These are phyloP conservation scores for Hypomontagnella submonticulosa DNA, from an alignment of 495 filamentous ascomycete genomes.

Conservation along the genomic window DNA sequence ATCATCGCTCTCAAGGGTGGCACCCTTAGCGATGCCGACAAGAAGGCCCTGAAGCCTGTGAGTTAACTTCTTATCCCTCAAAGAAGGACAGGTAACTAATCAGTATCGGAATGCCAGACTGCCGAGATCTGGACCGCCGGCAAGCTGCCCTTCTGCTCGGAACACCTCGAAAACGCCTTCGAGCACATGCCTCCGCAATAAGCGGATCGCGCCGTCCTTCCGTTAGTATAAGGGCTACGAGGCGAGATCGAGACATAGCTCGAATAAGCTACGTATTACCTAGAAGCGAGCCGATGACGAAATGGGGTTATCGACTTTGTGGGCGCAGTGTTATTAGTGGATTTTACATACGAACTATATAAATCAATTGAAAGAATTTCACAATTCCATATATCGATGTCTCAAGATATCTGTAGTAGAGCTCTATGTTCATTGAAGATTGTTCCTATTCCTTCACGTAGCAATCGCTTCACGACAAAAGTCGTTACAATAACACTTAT, in stretches of 20 bases:
- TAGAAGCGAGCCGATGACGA: too few species aligned
- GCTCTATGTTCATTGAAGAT: too few species aligned
- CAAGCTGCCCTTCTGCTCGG: constrained; percentile 77
- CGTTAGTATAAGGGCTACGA: too few species aligned
- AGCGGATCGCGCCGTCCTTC: neutral
- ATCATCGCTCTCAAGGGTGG: constrained; percentile 78
- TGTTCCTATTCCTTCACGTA: neutral
- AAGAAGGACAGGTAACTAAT: neutral
- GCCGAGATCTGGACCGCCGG: constrained; percentile 75
- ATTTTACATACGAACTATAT: too few species aligned
- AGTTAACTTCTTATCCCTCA: constrained; percentile 24
- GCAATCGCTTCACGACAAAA: neutral
- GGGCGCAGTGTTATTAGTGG: too few species aligned
- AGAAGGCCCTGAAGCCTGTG: constrained; percentile 75
- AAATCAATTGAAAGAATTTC: neutral
- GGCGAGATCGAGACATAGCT: neutral
- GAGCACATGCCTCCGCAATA: constrained; percentile 68
- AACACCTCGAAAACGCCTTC: constrained; percentile 69
- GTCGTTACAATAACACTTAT: neutral
- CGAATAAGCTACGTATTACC: neutral
- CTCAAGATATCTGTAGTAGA: too few species aligned
- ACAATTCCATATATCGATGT: neutral
- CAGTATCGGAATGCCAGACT: constrained; percentile 51
- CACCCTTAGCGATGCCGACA: constrained; percentile 68
- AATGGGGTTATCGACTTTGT: too few species aligned